Conservation (phyloP, 2,329 filamentous ascomycete genomes). For the Rosellinia necatrix region DNA sequence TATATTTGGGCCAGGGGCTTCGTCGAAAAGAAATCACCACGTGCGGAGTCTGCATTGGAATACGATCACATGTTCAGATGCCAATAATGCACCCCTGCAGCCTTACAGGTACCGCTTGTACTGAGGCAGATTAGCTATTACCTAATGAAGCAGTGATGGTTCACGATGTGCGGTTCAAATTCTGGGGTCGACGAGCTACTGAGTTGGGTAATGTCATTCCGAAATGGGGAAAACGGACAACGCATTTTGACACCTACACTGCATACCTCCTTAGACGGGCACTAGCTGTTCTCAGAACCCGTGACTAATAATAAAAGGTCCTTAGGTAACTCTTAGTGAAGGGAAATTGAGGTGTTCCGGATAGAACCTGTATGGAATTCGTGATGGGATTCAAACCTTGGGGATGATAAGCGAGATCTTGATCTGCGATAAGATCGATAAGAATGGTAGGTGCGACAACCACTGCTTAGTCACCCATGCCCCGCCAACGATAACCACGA, state of each 20-base stretch:
- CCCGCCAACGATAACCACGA: slow-evolving; percentile 16
- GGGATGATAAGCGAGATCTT: background rate
- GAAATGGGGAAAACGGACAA: no score
- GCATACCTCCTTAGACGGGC: no score
- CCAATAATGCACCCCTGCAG: slow-evolving; percentile 30
- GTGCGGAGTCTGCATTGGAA: slow-evolving; percentile 23
- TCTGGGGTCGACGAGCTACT: no score
- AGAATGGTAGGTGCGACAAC: background rate
- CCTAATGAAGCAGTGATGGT: slow-evolving; percentile 22
- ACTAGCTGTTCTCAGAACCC: no score
- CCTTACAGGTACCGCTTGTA: slow-evolving; percentile 26
- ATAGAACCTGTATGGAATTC: background rate
- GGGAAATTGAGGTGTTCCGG: background rate
- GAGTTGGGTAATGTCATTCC: no score
- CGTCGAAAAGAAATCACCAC: slow-evolving; percentile 12
- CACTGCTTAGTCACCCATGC: slow-evolving; percentile 27
- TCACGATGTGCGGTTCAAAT: slow-evolving; percentile 17
- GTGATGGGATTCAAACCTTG: background rate
- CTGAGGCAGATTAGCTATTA: slow-evolving; percentile 11
- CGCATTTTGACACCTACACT: no score
- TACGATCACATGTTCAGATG: slow-evolving; percentile 27
- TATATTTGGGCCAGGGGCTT: background rate
- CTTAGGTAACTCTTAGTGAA: no score
- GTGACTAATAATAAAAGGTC: no score
- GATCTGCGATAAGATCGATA: slow-evolving; percentile 19